Base-by-base conservation (phyloP, 768 basidiomycete genomes). In the Podaxis carcinomalis region DNA sequence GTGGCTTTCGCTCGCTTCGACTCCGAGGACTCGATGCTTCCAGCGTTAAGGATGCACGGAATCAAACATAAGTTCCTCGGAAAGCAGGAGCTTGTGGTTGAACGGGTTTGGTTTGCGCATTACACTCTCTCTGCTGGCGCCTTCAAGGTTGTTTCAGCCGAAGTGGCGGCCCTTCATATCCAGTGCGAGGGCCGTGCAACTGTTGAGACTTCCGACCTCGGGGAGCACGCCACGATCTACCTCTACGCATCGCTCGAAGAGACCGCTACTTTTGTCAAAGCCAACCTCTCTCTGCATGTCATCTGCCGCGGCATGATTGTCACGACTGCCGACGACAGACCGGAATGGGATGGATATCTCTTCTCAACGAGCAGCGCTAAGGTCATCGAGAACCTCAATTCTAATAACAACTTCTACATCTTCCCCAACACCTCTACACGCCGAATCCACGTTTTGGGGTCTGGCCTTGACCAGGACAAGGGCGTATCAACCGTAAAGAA, bases 291-390 rank as follows among this genome's bases (percentile, higher is more conserved):
- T 44, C 54, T 85, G 23, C 75, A 78, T 39, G 25, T 49, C 0
- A 64, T 81, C 13, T 52, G 84, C 23, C 68, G 70, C 4, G 83
- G 83, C 5, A 67, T 74, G 13, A 60, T 77, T 13, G 58, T 80
- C 35, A 64, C 64, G 13, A 69, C 57, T 7, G 62, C 72, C 0
- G 74, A 77, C 3, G 70, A 68, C 0, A 61, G 62, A 21, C 59
- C 64, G 1, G 61, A 78, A 3, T 85, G 84, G 83, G 78, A 82
- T 52, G 77, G 78, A 16, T 81, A 80, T 57, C 77, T 85, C 60
- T 73, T 76, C 14, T 68, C 72, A n/a, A 52, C 72, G n/a, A 78
- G 75, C 59, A 78, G 81, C 42, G 57, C 61, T 21, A 72, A 72
- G 25, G 69, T 70, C 7, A 55, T 85, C 28, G 73, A 75, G n/a